Conservation (phyloP, 352 stramenopile species). For the Pythium rhizo-oryzae region DNA sequence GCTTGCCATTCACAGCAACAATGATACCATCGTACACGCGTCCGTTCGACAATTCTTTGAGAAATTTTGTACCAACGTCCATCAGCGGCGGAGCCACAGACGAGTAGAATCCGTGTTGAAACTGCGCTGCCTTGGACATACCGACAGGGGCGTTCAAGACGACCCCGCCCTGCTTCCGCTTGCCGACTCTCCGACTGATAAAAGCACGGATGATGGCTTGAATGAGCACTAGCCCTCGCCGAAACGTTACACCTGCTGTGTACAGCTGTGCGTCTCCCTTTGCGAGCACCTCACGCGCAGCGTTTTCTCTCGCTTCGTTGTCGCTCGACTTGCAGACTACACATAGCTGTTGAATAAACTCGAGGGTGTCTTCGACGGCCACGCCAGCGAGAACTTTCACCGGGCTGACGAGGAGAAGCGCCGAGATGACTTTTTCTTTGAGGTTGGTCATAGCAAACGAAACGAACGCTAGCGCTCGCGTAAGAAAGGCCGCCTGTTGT, state of each 20-base stretch:
- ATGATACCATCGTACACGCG: slow-evolving; percentile 74
- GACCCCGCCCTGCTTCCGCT: slow-evolving; percentile 33
- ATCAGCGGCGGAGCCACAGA: slow-evolving; percentile 35
- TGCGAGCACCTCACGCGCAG: slow-evolving; percentile 50
- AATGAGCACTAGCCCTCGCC: slow-evolving; percentile 62
- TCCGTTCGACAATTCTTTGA: slow-evolving; percentile 72
- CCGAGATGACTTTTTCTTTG: slow-evolving; percentile 56
- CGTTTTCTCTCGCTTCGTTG: slow-evolving; percentile 51
- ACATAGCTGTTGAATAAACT: slow-evolving; percentile 78
- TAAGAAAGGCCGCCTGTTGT: slow-evolving; percentile 71
- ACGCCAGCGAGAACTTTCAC: slow-evolving; percentile 81
- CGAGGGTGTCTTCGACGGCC: slow-evolving; percentile 61
- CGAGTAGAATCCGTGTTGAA: slow-evolving; percentile 4
- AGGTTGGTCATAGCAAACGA: slow-evolving; percentile 52
- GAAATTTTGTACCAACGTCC: slow-evolving; percentile 59
- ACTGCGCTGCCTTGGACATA: slow-evolving; percentile 18
- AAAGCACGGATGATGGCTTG: slow-evolving; percentile 73
- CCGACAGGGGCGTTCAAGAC: neutral
- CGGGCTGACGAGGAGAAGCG: slow-evolving; percentile 79
- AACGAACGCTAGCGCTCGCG: slow-evolving; percentile 74
- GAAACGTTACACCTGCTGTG: slow-evolving; percentile 73
- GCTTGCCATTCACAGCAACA: slow-evolving; percentile 41
- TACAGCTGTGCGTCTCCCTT: slow-evolving; percentile 79
- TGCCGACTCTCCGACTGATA: slow-evolving; percentile 47
- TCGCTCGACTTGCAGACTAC: slow-evolving; percentile 56